These are phyloP conservation scores for Colletotrichum tropicale DNA, from an alignment of 2,329 filamentous ascomycete genomes.

Conservation along the genomic window DNA sequence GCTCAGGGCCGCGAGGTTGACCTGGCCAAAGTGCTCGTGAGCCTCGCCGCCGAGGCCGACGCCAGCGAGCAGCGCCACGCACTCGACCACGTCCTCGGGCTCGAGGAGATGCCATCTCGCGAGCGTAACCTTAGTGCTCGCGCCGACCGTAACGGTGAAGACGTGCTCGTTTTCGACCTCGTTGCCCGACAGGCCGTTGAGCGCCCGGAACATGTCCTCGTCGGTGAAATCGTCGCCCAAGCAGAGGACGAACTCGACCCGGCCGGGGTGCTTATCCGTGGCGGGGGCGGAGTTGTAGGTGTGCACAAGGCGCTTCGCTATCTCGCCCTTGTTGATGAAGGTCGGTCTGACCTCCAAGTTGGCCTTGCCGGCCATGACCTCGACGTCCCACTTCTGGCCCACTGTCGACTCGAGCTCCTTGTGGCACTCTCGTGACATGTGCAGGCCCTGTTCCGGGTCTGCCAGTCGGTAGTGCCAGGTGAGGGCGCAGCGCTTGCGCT, in stretches of 20 bases:
- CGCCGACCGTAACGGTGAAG: constrained; percentile 90
- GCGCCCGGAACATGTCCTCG: constrained; percentile 92
- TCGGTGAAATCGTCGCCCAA: constrained; percentile 96
- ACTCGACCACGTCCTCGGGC: constrained; percentile 84
- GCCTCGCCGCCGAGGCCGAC: constrained; percentile 43
- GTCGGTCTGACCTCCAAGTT: constrained; percentile 96
- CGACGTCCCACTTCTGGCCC: constrained; percentile 82
- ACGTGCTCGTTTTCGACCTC: constrained; percentile 68
- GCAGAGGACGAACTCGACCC: constrained; percentile 87
- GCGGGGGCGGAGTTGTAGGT: constrained; percentile 66
- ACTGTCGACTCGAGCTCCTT: constrained; percentile 81
- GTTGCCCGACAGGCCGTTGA: constrained; percentile 63
- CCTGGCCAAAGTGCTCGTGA: constrained; percentile 50
- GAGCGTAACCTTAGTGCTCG: constrained; percentile 88
- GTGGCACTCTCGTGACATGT: constrained; percentile 81
- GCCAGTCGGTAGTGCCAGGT: constrained; percentile 98
- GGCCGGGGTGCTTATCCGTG: constrained; percentile 47
- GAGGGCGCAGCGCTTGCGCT: constrained; percentile 90
- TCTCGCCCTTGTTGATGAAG: constrained; percentile 98
- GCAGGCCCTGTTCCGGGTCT: constrained; percentile 82
- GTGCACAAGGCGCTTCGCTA: constrained; percentile 80
- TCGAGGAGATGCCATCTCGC: constrained; percentile 91
- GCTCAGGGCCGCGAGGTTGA: constrained; percentile 61
- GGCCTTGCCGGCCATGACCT: constrained; percentile 96
- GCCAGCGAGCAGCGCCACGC: constrained; percentile 59